Evolutionary conservation across 495 filamentous ascomycete species (phyloP).

Genomic region (Parathielavia appendiculata): DNA sequence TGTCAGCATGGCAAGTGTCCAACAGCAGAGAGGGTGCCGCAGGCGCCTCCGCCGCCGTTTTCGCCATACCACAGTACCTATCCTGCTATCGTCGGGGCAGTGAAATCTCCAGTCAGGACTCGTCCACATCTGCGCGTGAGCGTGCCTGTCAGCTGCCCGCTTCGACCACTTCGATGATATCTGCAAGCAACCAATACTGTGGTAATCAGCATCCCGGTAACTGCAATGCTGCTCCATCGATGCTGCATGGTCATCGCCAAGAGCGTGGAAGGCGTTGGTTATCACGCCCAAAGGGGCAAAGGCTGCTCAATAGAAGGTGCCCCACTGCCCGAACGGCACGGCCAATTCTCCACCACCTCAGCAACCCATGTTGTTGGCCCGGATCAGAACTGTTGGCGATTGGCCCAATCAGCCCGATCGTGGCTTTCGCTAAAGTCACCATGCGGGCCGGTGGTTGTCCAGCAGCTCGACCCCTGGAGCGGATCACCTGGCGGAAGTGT

Average conservation of each 20-base stretch:
- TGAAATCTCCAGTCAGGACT: too few relatives aligned
- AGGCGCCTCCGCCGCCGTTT: neutral
- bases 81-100: too few relatives aligned
- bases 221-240: neutral
- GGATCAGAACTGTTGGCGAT: neutral
- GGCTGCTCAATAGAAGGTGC: constrained; percentile 6
- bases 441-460: neutral
- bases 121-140: too few relatives aligned
- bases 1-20: neutral
- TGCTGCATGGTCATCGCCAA: constrained; percentile 8
- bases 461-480: constrained; percentile 12
- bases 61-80: neutral
- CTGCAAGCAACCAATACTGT: constrained; percentile 7
- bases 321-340: neutral
- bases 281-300: constrained; percentile 7
- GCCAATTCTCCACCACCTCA: neutral
- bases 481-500: constrained; percentile 14
- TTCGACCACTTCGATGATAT: neutral
- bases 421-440: constrained; percentile 9
- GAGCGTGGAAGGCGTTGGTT: constrained; percentile 1
- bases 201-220: neutral
- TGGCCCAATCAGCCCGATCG: constrained; percentile 9
- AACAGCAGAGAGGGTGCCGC: constrained; percentile 2
- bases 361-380: neutral
- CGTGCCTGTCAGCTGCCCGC: too few relatives aligned